Evolutionary conservation across 176 grass and related monocot genomes (phyloP), one percentile per base, ranked within the genome.

Genomic region (Cymbopogon citratus): DNA sequence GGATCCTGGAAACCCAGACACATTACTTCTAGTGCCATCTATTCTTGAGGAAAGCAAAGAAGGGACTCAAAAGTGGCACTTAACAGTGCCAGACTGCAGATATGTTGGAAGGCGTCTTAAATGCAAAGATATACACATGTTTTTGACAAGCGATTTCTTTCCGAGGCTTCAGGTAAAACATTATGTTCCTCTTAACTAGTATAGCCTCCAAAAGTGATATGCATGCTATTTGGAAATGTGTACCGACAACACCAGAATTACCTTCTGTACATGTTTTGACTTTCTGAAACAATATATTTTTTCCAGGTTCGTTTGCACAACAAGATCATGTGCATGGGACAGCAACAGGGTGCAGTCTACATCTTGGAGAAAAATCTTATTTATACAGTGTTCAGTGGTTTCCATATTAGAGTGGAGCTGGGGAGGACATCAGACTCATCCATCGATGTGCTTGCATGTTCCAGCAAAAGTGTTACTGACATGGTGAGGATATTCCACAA

Each of bases 361-460:
- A 92, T 72, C 57, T 77, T 98, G 73, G 88, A 95, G 81, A 93
- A 95, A 71, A 86, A 91, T 80, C 87, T 95, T 71, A 95, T 98
- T 79, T 87, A 78, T 80, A 83, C 85, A 75, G 87, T 87, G 77
- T 86, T 93, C 45, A 93, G 87, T 23, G 90, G 92, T 65, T 45
- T 91, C 45, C 95, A 98, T 85, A 54, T 95, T 51, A 81, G 84
- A 78, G 76, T 98, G 23, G 90, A 95, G 80, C 67, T 86, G 39
- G 90, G 87, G 64, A 75, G 66, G 49, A 83, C 84, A 27, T 80
- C 86, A 34, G 84, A 86, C 68, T 86, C 89, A 54, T 90, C 76
- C 77, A 89, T 98, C 66, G 87, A 91, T 88, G 79, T 98, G 29
- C 86, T 95, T 88, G 92, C 95, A 52, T 95, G 92, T 80, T 98